A percentile compares a stretch with the other conserved stretches of the same genome.
Conservation (phyloP, 208 protist species). For the Baffinella frigidus region DNA sequence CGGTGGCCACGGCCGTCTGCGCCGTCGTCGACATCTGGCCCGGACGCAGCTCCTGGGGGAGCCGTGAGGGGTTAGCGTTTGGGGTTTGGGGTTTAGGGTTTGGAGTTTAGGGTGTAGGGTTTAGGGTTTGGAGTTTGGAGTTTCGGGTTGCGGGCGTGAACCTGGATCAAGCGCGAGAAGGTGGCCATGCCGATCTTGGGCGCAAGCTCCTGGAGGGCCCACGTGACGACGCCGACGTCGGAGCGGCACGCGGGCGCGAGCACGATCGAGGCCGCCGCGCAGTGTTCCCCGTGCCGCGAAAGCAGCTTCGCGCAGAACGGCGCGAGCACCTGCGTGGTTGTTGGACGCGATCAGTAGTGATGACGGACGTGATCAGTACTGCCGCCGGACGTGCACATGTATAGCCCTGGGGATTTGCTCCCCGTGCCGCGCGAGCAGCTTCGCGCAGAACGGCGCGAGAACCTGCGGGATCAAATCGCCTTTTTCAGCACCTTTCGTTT, state of each 20-base stretch:
- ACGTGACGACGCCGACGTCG: not conserved
- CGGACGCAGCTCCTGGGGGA: not conserved
- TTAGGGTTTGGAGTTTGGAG: too few relatives aligned
- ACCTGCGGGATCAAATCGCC: too few relatives aligned
- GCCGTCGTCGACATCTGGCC: not conserved
- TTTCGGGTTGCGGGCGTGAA: too few relatives aligned
- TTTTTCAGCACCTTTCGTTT: too few relatives aligned
- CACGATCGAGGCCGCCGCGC: not conserved
- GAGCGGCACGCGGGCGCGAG: not conserved
- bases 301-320: conserved; percentile 18
- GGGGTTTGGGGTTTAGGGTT: too few relatives aligned
- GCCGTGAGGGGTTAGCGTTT: too few relatives aligned
- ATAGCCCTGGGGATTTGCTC: too few relatives aligned
- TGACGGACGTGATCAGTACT: too few relatives aligned
- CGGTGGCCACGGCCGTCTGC: conserved; percentile 1
- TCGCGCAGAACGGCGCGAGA: conserved; percentile 1
- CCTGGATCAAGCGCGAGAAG: too few relatives aligned
- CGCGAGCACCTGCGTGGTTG: not conserved
- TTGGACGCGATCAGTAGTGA: too few relatives aligned
- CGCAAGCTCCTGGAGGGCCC: conserved; percentile 17
- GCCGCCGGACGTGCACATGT: too few relatives aligned
- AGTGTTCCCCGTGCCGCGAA: not conserved
- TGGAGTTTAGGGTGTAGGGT: too few relatives aligned
- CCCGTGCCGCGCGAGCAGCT: not conserved
- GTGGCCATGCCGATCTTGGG: conserved; percentile 35